phyloP scores from a whole-genome alignment of 2,329 filamentous ascomycete genomes.

The Penicillium olsonii region DNA sequence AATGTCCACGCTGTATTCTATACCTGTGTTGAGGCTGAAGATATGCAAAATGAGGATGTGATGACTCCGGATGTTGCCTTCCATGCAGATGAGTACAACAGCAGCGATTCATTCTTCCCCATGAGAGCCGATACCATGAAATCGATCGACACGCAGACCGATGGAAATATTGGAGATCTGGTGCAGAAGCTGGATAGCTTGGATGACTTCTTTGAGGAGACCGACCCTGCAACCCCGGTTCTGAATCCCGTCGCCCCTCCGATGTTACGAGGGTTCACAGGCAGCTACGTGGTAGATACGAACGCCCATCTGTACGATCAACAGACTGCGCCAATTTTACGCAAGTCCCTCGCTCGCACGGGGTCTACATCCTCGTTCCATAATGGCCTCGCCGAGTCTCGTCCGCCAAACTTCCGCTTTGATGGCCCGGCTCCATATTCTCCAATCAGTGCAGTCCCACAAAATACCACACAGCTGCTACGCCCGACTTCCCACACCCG shows the following conservation, averaged over 20 bases:
- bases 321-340: slow-evolving; percentile 84
- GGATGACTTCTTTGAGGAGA: slow-evolving; percentile 79
- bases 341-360: slow-evolving; percentile 74
- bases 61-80: slow-evolving; percentile 89
- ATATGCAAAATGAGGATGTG: slow-evolving; percentile 60
- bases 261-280: slow-evolving; percentile 53
- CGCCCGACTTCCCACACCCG: slow-evolving; percentile 75
- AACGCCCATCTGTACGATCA: slow-evolving; percentile 88
- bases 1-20: slow-evolving; percentile 98
- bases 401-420: slow-evolving; percentile 59
- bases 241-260: slow-evolving; percentile 38
- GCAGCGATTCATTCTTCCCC: slow-evolving; percentile 74
- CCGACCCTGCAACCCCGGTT: slow-evolving; percentile 61
- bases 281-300: slow-evolving; percentile 68
- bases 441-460: slow-evolving; percentile 50
- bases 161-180: slow-evolving; percentile 76
- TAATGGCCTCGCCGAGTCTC: slow-evolving; percentile 78
- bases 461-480: slow-evolving; percentile 35
- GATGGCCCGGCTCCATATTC: slow-evolving; percentile 47
- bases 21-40: slow-evolving; percentile 73
- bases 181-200: slow-evolving; percentile 76
- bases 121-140: slow-evolving; percentile 89
- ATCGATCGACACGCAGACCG: slow-evolving; percentile 68
- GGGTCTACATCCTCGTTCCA: slow-evolving; percentile 77
- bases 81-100: slow-evolving; percentile 81